Conservation (phyloP, 306 rosid species). For the Cotoneaster glaucophyllus region DNA sequence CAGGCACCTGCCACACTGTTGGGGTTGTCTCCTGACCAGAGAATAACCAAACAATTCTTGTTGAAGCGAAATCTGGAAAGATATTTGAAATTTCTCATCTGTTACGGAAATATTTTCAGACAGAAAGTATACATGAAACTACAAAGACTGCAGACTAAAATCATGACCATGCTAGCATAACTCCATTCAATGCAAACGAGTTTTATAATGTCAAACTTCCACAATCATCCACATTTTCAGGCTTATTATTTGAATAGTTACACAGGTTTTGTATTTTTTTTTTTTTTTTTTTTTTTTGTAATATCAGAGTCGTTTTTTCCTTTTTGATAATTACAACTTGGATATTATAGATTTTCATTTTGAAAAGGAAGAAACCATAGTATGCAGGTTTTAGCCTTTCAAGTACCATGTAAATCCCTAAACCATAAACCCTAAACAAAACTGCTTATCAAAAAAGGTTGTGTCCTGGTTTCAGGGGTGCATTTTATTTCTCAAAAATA, state of each 20-base stretch:
- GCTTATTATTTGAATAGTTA: not conserved
- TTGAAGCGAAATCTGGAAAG: slow-evolving; percentile 55
- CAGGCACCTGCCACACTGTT: slow-evolving; percentile 88
- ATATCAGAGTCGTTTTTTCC: not conserved
- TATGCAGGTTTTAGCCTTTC: not conserved
- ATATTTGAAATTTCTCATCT: not conserved
- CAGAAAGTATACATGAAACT: not conserved
- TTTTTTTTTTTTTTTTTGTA: no score
- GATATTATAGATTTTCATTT: not conserved
- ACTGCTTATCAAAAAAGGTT: not conserved
- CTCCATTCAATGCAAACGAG: not conserved
- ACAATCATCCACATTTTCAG: not conserved
- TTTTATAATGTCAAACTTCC: not conserved
- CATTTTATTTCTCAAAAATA: not conserved
- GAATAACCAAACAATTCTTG: slow-evolving; percentile 69
- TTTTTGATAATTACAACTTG: not conserved
- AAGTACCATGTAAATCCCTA: not conserved
- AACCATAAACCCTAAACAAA: not conserved
- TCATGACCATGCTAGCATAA: not conserved
- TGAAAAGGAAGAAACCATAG: not conserved
- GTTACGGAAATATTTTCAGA: not conserved
- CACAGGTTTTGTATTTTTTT: no score
- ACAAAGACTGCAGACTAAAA: not conserved
- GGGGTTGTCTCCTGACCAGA: slow-evolving; percentile 98
- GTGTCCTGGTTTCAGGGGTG: not conserved